A percentile compares a stretch with the other conserved stretches of the same genome.
Evolutionary conservation across 1,139 yeast species (phyloP).

Genomic region (Kodamaea sp.): DNA sequence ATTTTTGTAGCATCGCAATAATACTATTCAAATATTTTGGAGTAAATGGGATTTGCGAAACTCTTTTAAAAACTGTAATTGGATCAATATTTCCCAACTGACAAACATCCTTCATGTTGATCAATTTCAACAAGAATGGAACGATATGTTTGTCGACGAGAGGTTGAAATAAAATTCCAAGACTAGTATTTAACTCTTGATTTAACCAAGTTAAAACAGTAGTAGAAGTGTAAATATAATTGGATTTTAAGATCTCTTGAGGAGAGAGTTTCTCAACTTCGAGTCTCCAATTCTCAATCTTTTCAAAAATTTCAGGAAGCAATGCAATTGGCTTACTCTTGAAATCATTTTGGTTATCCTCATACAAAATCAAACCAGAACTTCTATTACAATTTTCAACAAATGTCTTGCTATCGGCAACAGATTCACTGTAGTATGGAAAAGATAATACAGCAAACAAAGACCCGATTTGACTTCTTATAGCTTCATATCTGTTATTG

Average conservation of each 20-base stretch:
- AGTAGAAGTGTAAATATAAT: slow-evolving; percentile 46
- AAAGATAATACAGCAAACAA: slow-evolving; percentile 56
- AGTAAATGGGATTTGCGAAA: slow-evolving; percentile 59
- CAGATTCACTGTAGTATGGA: slow-evolving; percentile 50
- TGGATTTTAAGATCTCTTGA: slow-evolving; percentile 45
- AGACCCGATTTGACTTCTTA: slow-evolving; percentile 69
- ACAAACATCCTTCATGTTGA: slow-evolving; percentile 76
- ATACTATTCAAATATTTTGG: slow-evolving; percentile 40
- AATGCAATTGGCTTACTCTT: slow-evolving; percentile 23
- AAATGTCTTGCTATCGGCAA: slow-evolving; percentile 41
- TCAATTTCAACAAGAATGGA: slow-evolving; percentile 68
- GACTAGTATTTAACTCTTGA: slow-evolving; percentile 41
- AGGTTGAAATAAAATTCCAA: slow-evolving; percentile 37
- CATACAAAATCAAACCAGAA: slow-evolving; percentile 25
- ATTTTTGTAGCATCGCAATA: slow-evolving; percentile 48
- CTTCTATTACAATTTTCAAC: slow-evolving; percentile 31
- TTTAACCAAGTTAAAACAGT: slow-evolving; percentile 43
- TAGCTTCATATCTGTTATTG: slow-evolving; percentile 68
- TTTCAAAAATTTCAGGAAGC: slow-evolving; percentile 37
- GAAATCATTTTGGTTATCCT: slow-evolving; percentile 19
- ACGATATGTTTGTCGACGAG: slow-evolving; percentile 46
- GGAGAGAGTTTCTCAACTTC: slow-evolving; percentile 33
- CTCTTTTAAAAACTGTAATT: slow-evolving; percentile 46
- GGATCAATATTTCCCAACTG: slow-evolving; percentile 67
- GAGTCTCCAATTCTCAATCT: slow-evolving; percentile 43